Percentiles rank a stretch among this genome's conserved stretches.
phyloP scores from a whole-genome alignment of 2,329 filamentous ascomycete species.

The Fusarium haematococcum region DNA sequence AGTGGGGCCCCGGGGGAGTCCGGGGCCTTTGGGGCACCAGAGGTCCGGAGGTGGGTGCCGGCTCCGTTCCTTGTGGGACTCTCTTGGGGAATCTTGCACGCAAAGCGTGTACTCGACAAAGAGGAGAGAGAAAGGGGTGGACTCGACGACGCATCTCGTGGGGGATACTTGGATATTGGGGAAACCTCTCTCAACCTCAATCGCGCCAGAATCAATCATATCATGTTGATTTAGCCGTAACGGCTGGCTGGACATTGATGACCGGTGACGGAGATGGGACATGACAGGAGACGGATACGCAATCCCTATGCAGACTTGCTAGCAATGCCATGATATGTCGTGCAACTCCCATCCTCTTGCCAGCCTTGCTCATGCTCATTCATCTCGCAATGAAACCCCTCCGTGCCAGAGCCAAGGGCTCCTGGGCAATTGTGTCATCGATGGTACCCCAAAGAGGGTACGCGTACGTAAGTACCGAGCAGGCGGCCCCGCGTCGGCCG shows the following conservation, averaged over 20 bases:
- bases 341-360: slow-evolving; percentile 31
- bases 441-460: slow-evolving; percentile 36
- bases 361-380: slow-evolving; percentile 13
- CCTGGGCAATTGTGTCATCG: slow-evolving; percentile 42
- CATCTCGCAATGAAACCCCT: slow-evolving; percentile 27
- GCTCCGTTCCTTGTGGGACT: slow-evolving; percentile 34
- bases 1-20: slow-evolving; percentile 44
- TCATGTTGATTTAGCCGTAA: neutral
- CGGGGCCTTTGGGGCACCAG: slow-evolving; percentile 27
- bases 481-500: slow-evolving; percentile 42
- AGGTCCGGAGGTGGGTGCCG: slow-evolving; percentile 35
- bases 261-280: neutral
- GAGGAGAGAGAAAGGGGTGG: neutral
- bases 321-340: slow-evolving; percentile 20
- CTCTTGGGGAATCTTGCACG: slow-evolving; percentile 6
- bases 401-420: slow-evolving; percentile 34
- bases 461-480: slow-evolving; percentile 41
- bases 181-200: slow-evolving; percentile 4
- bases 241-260: neutral
- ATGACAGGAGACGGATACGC: slow-evolving; percentile 9
- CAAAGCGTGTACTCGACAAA: neutral
- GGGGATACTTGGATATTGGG: slow-evolving; percentile 34
- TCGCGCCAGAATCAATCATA: slow-evolving; percentile 7
- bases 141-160: slow-evolving; percentile 5
- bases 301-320: slow-evolving; percentile 22